Evolutionary conservation across 805 yeast species (phyloP).

Genomic region (Kodamaea hsintzibuensis): DNA sequence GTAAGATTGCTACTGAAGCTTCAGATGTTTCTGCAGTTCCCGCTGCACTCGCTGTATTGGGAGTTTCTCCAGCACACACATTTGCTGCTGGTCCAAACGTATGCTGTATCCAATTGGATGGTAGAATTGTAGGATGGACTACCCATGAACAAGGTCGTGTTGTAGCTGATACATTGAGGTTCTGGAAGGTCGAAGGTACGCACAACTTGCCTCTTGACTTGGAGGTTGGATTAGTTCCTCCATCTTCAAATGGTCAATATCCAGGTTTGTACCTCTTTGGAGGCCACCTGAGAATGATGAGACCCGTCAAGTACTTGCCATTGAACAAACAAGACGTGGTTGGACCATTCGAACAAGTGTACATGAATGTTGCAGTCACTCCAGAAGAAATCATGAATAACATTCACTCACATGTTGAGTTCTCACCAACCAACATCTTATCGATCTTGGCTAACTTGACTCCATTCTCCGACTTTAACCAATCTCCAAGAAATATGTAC

Average conservation of each 20-base stretch:
- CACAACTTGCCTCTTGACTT: conserved; percentile 80
- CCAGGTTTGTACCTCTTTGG: conserved; percentile 94
- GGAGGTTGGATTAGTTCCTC: conserved; percentile 95
- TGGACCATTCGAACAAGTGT: conserved; percentile 98
- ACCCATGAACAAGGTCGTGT: conserved; percentile 83
- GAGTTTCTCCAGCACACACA: conserved; percentile 78
- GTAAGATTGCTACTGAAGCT: conserved; percentile 77
- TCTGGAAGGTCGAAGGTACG: conserved; percentile 84
- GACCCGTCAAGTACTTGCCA: conserved; percentile 93
- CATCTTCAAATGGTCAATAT: conserved; percentile 93
- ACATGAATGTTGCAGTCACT: conserved; percentile 93
- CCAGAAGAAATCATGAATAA: conserved; percentile 85
- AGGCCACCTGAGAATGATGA: conserved; percentile 91
- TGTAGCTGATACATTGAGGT: conserved; percentile 87
- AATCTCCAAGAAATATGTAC: conserved; percentile 99
- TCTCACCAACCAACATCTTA: conserved; percentile 88
- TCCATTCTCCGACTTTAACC: conserved; percentile 97
- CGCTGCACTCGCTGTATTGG: conserved; percentile 62
- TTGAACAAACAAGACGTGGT: conserved; percentile 79
- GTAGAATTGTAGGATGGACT: conserved; percentile 91
- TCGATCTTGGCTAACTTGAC: conserved; percentile 96
- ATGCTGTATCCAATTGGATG: conserved; percentile 93
- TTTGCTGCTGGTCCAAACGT: conserved; percentile 85
- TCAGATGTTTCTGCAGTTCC: conserved; percentile 77
- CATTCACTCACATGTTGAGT: conserved; percentile 91